Conservation (phyloP, 2,329 filamentous ascomycete genomes). For the Geosmithia morbida region DNA sequence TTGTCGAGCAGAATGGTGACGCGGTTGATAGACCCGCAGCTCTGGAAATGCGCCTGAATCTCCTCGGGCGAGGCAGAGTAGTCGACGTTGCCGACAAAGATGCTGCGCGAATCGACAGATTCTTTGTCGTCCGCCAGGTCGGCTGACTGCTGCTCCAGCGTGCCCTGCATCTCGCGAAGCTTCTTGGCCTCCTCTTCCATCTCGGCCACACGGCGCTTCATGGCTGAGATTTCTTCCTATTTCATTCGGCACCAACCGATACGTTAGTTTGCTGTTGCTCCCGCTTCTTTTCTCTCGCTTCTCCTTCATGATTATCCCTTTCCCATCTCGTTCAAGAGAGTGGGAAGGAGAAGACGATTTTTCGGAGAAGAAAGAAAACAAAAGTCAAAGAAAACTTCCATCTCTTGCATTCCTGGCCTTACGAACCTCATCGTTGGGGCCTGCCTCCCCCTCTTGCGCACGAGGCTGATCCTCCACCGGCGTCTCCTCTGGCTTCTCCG, state of each 20-base stretch:
- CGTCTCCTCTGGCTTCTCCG: constrained; percentile 15
- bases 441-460: constrained; percentile 12
- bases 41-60: constrained; percentile 93
- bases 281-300: not conserved
- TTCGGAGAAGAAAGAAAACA: not conserved
- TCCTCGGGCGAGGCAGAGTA: constrained; percentile 95
- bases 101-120: constrained; percentile 85
- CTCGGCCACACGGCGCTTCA: constrained; percentile 76
- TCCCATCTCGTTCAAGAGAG: not conserved
- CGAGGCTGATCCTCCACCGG: constrained; percentile 13
- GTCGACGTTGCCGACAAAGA: constrained; percentile 98
- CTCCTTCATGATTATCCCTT: not conserved
- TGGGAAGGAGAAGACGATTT: too few relatives aligned
- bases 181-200: constrained; percentile 86
- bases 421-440: constrained; percentile 18
- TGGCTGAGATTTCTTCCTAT: constrained; percentile 69
- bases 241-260: constrained; percentile 5
- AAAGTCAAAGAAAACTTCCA: constrained; percentile 2
- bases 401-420: constrained; percentile 9
- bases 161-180: constrained; percentile 74
- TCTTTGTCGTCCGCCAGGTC: constrained; percentile 86
- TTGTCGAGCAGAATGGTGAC: constrained; percentile 97
- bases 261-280: constrained; percentile 13
- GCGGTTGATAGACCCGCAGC: constrained; percentile 91
- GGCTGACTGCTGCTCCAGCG: constrained; percentile 70